Conservation (phyloP, 345 rosid species). For the Ceriops tagal region DNA sequence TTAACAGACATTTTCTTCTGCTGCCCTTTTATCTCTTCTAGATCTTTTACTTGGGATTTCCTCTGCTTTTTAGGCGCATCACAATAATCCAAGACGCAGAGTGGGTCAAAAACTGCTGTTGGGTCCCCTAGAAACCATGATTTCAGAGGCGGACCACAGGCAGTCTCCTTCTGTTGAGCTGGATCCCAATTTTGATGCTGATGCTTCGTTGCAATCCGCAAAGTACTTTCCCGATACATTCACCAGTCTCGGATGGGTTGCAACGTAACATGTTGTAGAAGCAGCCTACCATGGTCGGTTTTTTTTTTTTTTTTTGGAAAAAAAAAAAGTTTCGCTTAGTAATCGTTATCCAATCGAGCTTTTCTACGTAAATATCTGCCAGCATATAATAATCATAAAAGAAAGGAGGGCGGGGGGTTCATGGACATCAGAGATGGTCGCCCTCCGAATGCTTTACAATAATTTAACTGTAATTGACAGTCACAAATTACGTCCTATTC, state of each 20-base stretch:
- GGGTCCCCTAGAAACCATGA: conserved; percentile 67
- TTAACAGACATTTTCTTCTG: neutral
- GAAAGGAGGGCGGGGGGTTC: too few relatives aligned
- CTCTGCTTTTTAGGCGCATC: neutral
- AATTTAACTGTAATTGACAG: too few relatives aligned
- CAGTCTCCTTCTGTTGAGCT: conserved; percentile 64
- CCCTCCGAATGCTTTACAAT: too few relatives aligned
- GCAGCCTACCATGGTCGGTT: conserved; percentile 52
- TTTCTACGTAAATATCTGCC: too few relatives aligned
- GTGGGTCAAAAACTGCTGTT: conserved; percentile 43
- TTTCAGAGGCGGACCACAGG: conserved; percentile 80
- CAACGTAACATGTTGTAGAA: conserved; percentile 91
- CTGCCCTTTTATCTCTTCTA: neutral
- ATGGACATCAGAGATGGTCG: too few relatives aligned
- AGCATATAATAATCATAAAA: neutral
- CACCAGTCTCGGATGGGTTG: conserved; percentile 54
- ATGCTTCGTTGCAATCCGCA: conserved; percentile 83
- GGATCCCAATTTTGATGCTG: conserved; percentile 65
- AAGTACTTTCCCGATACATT: conserved; percentile 73
- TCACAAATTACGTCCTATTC: too few relatives aligned
- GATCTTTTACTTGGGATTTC: neutral
- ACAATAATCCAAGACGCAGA: conserved; percentile 21
- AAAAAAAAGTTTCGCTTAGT: neutral
- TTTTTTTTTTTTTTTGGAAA: too few relatives aligned
- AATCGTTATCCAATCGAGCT: neutral